Evolutionary conservation across 768 basidiomycete genomes (phyloP), one percentile per base, ranked within the genome.

Genomic region (Astraeus odoratus): DNA sequence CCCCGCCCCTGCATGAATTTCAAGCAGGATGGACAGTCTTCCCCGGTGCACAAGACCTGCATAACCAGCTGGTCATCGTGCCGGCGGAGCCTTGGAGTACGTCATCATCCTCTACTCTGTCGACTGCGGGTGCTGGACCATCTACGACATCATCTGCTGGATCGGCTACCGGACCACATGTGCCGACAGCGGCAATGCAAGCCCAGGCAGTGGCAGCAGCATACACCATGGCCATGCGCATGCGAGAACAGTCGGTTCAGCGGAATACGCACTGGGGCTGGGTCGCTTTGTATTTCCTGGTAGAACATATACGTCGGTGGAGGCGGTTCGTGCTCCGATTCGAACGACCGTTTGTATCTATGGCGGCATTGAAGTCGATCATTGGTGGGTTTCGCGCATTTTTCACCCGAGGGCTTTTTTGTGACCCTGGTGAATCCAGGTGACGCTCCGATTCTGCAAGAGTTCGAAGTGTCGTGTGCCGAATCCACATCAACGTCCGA

Each of bases 241-340:
- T n/a, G 4, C 30, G 62, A 10, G 30, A 31, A 31, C 30, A 31
- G 30, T 13, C 30, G 12, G 30, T 68, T 37, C 61, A 73, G 49
- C 68, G 71, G 15, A 81, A 76, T 50, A 72, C 76, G 49, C 81
- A 85, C 44, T 90, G 86, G 86, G 86, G 85, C 0, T 79, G 86
- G 51, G 83, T 90, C 25, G 83, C 81, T 0, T 78, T 89, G 36
- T 87, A 74, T 59, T 90, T 89, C 57, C 64, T 90, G 18, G 79
- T 82, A 2, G 78, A 85, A 52, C 83, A 87, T 58, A 88, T 88
- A 79, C 78, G 79, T 51, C 75, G 86, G 23, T 90, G 86, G 86
- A 74, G 84, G 57, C 72, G 86, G 19, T 90, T 90, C 53, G 74
- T 88, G 9, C 88, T 90, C 55, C 69, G 81, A 33, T 89, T 86